Conservation (phyloP, 495 filamentous ascomycete species). For the Penicillium ochrochloron region DNA sequence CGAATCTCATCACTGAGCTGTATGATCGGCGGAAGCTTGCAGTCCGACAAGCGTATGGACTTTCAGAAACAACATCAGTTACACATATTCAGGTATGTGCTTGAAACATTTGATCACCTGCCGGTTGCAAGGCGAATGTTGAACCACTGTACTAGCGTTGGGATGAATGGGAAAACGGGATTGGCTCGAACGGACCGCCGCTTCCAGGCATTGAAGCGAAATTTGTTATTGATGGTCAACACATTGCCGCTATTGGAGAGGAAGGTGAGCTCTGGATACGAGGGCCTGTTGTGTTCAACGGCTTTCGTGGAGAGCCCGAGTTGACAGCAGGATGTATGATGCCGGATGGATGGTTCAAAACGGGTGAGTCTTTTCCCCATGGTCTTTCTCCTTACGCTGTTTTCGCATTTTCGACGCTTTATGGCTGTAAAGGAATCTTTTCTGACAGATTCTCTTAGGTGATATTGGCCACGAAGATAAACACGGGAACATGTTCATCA, state of each 20-base stretch:
- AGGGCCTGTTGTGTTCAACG: neutral
- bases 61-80: neutral
- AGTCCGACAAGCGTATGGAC: neutral
- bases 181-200: neutral
- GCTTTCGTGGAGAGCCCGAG: constrained; percentile 1
- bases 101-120: neutral
- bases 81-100: neutral
- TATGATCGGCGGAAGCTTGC: neutral
- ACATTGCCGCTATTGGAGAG: neutral
- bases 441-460: neutral
- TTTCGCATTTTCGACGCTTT: neutral
- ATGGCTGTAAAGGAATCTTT: neutral
- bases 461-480: neutral
- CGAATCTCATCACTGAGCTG: neutral
- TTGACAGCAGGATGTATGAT: neutral
- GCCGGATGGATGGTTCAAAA: neutral
- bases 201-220: neutral
- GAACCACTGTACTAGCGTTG: neutral
- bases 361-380: neutral
- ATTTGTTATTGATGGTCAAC: neutral
- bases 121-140: neutral
- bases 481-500: neutral
- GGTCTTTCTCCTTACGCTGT: neutral
- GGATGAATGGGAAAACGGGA: neutral
- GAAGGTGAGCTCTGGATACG: neutral